phyloP scores from a whole-genome alignment of 805 yeast genomes.

The Candida mattraensis region DNA sequence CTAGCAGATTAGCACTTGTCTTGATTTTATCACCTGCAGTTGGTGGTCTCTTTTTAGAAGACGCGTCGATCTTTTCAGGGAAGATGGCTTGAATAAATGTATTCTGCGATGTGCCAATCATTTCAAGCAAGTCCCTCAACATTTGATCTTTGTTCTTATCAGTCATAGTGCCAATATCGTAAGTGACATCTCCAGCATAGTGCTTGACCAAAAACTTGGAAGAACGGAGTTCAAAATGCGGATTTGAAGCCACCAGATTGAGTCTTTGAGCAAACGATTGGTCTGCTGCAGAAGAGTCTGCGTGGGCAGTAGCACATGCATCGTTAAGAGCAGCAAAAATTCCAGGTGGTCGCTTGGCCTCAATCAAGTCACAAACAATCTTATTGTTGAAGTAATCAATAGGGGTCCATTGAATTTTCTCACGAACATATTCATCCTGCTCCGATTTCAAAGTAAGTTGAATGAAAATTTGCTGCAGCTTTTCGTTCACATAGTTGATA shows the following conservation, averaged over 20 bases:
- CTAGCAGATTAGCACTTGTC: constrained; percentile 84
- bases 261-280: constrained; percentile 92
- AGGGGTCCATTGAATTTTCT: constrained; percentile 96
- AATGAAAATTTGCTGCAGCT: constrained; percentile 93
- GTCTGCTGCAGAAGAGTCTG: constrained; percentile 95
- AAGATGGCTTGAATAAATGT: constrained; percentile 57
- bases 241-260: constrained; percentile 76
- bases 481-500: constrained; percentile 94
- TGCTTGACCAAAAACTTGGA: constrained; percentile 89
- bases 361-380: constrained; percentile 95
- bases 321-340: constrained; percentile 94
- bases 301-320: constrained; percentile 97
- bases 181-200: constrained; percentile 98
- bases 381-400: constrained; percentile 94
- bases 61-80: constrained; percentile 63
- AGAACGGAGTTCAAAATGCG: constrained; percentile 86
- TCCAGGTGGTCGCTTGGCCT: constrained; percentile 93
- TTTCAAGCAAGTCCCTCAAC: constrained; percentile 81
- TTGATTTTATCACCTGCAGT: constrained; percentile 96
- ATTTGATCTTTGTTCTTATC: constrained; percentile 96
- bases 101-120: constrained; percentile 71
- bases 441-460: constrained; percentile 94
- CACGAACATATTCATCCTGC: constrained; percentile 95
- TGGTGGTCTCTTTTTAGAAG: constrained; percentile 80
- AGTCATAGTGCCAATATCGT: constrained; percentile 86